Evolutionary conservation across 495 filamentous ascomycete species (phyloP).

Genomic region (Annulohypoxylon moriforme): DNA sequence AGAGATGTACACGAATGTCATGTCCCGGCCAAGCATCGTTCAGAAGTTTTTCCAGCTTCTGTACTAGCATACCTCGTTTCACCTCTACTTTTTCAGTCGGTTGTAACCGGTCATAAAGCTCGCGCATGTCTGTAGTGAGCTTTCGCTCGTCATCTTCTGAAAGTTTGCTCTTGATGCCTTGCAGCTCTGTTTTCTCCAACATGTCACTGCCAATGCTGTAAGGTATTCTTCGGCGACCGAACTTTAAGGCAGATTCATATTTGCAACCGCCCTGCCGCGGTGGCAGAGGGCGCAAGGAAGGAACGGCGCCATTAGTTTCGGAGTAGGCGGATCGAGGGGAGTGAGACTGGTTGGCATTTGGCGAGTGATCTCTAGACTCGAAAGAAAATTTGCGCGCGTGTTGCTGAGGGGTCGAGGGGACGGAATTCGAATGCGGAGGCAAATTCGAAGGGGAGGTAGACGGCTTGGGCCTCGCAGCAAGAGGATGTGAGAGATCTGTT

Average conservation of each 20-base stretch:
- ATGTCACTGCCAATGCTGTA: conserved; percentile 85
- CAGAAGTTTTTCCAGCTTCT: conserved; percentile 86
- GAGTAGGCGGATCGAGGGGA: conserved; percentile 92
- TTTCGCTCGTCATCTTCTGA: conserved; percentile 80
- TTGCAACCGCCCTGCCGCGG: conserved; percentile 71
- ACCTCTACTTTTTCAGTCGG: conserved; percentile 83
- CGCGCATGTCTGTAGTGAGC: conserved; percentile 81
- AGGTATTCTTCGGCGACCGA: conserved; percentile 77
- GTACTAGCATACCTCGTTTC: conserved; percentile 77
- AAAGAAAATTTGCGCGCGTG: conserved; percentile 85
- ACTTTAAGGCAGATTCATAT: conserved; percentile 74
- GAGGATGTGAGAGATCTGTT: conserved; percentile 45
- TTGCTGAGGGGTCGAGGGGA: conserved; percentile 94
- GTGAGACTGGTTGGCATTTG: conserved; percentile 75
- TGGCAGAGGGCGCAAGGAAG: conserved; percentile 69
- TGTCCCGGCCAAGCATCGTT: conserved; percentile 92
- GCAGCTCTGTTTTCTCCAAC: conserved; percentile 73
- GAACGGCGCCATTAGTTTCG: conserved; percentile 79
- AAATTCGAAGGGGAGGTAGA: conserved; percentile 47
- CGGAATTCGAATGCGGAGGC: conserved; percentile 79
- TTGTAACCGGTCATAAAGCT: conserved; percentile 84
- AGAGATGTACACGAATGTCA: conserved; percentile 89
- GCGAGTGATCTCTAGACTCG: conserved; percentile 87
- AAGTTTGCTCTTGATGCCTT: conserved; percentile 72
- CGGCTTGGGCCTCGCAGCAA: conserved; percentile 50